phyloP scores from a whole-genome alignment of 2,329 filamentous ascomycete genomes.

The Cladosporium oxysporum region DNA sequence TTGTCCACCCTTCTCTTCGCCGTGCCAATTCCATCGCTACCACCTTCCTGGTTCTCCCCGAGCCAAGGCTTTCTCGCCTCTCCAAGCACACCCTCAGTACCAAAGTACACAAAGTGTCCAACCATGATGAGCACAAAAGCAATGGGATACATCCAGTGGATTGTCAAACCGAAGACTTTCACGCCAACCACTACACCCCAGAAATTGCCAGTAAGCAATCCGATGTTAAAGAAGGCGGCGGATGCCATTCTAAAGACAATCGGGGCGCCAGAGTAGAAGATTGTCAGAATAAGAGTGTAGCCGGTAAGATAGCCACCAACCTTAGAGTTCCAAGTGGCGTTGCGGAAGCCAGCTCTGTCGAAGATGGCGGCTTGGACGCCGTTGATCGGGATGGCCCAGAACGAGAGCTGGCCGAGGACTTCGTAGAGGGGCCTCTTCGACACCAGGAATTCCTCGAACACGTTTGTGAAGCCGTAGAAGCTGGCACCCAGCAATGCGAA shows the following conservation, averaged over 20 bases:
- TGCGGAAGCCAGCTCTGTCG: conserved; percentile 70
- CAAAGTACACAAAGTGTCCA: conserved; percentile 84
- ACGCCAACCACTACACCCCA: conserved; percentile 95
- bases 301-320: conserved; percentile 83
- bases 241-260: conserved; percentile 85
- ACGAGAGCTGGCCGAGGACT: conserved; percentile 84
- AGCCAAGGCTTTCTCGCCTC: conserved; percentile 96
- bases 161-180: conserved; percentile 73
- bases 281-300: conserved; percentile 77
- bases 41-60: conserved; percentile 79
- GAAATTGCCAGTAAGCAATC: conserved; percentile 89
- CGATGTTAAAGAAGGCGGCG: conserved; percentile 96
- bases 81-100: conserved; percentile 77
- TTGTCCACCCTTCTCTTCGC: conserved; percentile 66
- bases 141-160: conserved; percentile 93
- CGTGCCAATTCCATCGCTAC: conserved; percentile 78
- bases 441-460: conserved; percentile 93
- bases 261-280: conserved; percentile 88
- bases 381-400: conserved; percentile 89
- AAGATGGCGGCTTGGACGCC: conserved; percentile 90
- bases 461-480: conserved; percentile 88
- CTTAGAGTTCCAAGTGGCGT: conserved; percentile 46
- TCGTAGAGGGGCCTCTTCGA: conserved; percentile 85
- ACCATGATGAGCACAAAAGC: conserved; percentile 91
- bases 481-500: conserved; percentile 88